phyloP scores from a whole-genome alignment of 2,329 filamentous ascomycete species.

The Stagonosporopsis vannaccii region DNA sequence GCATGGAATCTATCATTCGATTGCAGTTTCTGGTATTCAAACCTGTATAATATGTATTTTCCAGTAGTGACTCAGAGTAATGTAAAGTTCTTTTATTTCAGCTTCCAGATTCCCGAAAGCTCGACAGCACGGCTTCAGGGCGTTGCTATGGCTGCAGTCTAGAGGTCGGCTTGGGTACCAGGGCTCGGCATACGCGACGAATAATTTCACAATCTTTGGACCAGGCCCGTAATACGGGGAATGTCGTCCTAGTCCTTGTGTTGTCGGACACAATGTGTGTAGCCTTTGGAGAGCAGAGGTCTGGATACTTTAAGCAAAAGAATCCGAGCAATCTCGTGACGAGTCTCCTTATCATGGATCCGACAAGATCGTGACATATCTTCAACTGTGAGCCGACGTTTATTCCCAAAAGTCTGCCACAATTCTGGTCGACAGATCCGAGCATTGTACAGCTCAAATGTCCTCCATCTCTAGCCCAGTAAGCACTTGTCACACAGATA shows the following conservation, averaged over 20 bases:
- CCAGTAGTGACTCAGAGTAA: conserved; percentile 21
- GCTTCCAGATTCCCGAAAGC: conserved; percentile 10
- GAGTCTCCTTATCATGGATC: too few species aligned
- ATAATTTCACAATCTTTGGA: neutral
- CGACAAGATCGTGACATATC: too few species aligned
- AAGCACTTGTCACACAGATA: too few species aligned
- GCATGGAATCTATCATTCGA: neutral
- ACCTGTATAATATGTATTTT: conserved; percentile 3
- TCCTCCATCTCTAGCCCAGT: too few species aligned
- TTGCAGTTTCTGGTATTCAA: neutral
- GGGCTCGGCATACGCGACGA: conserved; percentile 2
- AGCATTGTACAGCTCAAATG: too few species aligned
- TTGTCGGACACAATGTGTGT: neutral
- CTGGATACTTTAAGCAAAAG: neutral
- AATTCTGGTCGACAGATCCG: too few species aligned
- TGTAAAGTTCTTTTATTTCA: conserved; percentile 1
- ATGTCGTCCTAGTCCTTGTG: neutral
- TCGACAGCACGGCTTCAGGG: neutral
- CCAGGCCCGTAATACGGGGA: neutral
- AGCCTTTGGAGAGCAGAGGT: neutral
- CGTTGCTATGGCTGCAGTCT: neutral
- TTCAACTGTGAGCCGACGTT: too few species aligned
- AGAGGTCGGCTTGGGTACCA: conserved; percentile 21
- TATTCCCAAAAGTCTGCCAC: too few species aligned
- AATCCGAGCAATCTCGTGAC: too few species aligned